Evolutionary conservation across 75 land plant species (phyloP), one percentile per base, ranked within the genome.

Genomic region (Larix kaempferi): DNA sequence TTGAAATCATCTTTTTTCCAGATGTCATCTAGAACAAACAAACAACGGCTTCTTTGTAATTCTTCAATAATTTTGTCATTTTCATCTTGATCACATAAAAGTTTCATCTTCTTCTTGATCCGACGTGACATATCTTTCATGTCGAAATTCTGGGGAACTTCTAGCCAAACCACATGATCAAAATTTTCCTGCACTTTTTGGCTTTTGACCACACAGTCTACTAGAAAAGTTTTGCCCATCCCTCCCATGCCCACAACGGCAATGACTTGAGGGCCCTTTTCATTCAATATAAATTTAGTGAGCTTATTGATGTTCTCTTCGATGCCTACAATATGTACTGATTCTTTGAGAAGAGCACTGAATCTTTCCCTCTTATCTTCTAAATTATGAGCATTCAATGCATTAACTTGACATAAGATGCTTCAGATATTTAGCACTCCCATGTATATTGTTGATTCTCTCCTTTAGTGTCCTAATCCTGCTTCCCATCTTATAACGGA

Each of bases 21-120:
- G 6, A 86, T 78, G 62, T 83, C 85, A 75, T 86, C 88, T 11
- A 86, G 49, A 25, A 86, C 88, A 10, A 86, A 54, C 35, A 88
- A 60, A 59, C 81, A 71, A 3, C 29, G 22, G n/a, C 76, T 80
- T n/a, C 73, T 67, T 3, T 71, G 17, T 21, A 83, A 17, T 2
- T 15, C 22, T 13, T 78, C 62, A 19, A 6, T 13, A 22, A 86
- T 71, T 26, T 44, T 22, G 1, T 22, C 39, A 41, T 41, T 41
- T 22, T 6, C 10, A 6, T 11, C 14, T 14, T 73, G 26, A 55
- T 8, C 37, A 22, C 21, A 23, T 0, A 6, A 0, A 2, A 11
- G 16, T 16, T 54, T 55, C 0, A 74, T 26, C 1, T 63, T 56
- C 63, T 76, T 78, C 10, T 75, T 23, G 13, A 82, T 80, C 0